Percentiles rank a stretch among this genome's conserved stretches.
These are phyloP conservation scores for Pyrenopolyporus hunteri DNA, from an alignment of 495 filamentous ascomycete genomes.

Conservation along the genomic window DNA sequence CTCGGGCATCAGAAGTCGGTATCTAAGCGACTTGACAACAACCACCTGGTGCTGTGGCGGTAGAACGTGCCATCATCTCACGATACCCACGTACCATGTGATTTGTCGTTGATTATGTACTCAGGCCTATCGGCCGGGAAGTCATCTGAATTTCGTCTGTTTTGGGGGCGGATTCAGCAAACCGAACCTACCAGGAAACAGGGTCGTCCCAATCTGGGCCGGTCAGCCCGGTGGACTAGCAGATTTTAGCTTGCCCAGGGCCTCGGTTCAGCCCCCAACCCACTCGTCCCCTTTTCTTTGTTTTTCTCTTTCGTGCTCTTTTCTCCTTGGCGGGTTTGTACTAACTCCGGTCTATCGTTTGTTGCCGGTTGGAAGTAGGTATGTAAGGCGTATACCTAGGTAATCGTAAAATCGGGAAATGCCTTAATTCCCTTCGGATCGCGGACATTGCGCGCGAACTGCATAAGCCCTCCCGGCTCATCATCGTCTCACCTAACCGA, in stretches of 20 bases:
- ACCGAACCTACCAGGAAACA: slow-evolving; percentile 30
- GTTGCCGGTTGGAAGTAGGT: background rate
- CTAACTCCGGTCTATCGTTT: slow-evolving; percentile 25
- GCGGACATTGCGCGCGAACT: slow-evolving; percentile 13
- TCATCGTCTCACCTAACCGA: slow-evolving; percentile 19
- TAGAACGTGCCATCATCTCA: slow-evolving; percentile 33
- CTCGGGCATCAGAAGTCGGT: slow-evolving; percentile 8
- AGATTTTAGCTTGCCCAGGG: slow-evolving; percentile 32
- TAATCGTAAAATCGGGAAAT: slow-evolving; percentile 2
- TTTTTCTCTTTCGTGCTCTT: background rate
- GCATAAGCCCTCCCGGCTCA: slow-evolving; percentile 16
- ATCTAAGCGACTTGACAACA: slow-evolving; percentile 7
- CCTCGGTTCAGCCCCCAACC: slow-evolving; percentile 24
- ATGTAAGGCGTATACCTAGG: too few relatives aligned
- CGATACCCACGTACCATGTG: slow-evolving; percentile 19
- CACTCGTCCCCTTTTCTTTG: background rate
- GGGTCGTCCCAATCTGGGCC: slow-evolving; percentile 24
- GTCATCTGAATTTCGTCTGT: slow-evolving; percentile 1
- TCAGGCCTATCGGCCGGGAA: too few relatives aligned
- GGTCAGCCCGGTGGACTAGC: slow-evolving; percentile 25
- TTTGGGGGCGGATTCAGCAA: slow-evolving; percentile 18
- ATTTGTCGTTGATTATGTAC: slow-evolving; percentile 11
- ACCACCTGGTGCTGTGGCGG: slow-evolving; percentile 2
- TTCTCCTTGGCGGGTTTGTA: slow-evolving; percentile 8
- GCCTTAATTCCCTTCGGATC: background rate